A percentile compares a stretch with the other conserved stretches of the same genome.
Evolutionary conservation across 2,329 filamentous ascomycete genomes (phyloP).

Genomic region (Epicoccum nigrum): DNA sequence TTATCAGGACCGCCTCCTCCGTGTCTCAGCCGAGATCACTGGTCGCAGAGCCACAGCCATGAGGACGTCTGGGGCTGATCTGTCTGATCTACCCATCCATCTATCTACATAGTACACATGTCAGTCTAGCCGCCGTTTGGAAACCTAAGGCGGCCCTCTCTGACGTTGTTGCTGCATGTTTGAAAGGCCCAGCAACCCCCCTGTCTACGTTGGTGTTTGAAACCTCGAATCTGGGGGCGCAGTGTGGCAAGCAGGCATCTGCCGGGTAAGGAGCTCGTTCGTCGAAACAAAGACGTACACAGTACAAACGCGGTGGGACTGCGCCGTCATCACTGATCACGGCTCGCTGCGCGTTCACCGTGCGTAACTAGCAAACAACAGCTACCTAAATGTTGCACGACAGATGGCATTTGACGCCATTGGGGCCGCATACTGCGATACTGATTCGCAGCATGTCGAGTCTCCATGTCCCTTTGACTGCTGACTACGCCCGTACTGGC

Average conservation of each 20-base stretch:
- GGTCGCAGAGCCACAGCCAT: slow-evolving; percentile 10
- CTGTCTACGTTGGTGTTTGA: neutral
- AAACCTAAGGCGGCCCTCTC: slow-evolving; percentile 1
- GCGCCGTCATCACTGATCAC: slow-evolving; percentile 10
- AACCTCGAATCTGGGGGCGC: slow-evolving; percentile 5
- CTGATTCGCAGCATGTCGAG: neutral
- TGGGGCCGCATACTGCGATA: neutral
- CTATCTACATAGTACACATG: too few species aligned
- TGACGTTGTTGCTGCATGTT: neutral
- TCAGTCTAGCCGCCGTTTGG: slow-evolving; percentile 1
- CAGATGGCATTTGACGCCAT: neutral
- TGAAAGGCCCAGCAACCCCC: neutral
- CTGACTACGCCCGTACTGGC: slow-evolving; percentile 10
- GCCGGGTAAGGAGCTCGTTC: neutral
- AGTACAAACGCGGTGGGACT: slow-evolving; percentile 21
- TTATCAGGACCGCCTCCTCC: neutral
- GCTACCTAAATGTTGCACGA: slow-evolving; percentile 8
- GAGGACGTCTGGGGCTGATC: neutral
- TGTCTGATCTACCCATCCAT: too few species aligned
- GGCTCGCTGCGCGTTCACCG: slow-evolving; percentile 5
- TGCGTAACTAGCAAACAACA: neutral
- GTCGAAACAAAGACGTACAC: slow-evolving; percentile 27
- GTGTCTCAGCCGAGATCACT: slow-evolving; percentile 10
- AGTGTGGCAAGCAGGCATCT: slow-evolving; percentile 10
- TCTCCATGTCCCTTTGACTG: slow-evolving; percentile 1